phyloP scores from a whole-genome alignment of 2,329 filamentous ascomycete genomes.

The Xylariaceae sp. region DNA sequence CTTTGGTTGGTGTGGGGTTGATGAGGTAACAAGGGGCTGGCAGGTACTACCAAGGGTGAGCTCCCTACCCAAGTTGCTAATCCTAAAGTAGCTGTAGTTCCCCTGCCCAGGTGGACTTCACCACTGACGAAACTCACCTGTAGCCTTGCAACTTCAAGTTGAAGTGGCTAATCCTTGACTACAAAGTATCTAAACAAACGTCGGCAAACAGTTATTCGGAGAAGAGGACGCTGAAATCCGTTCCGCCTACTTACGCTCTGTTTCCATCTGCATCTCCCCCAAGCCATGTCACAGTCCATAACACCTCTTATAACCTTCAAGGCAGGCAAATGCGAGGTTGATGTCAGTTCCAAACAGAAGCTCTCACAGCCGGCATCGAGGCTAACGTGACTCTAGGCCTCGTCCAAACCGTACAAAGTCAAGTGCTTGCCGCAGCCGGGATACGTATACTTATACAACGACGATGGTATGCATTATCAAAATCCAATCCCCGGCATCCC shows the following conservation, averaged over 20 bases:
- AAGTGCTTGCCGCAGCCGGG: conserved; percentile 68
- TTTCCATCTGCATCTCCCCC: neutral
- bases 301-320: conserved; percentile 91
- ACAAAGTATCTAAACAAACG: neutral
- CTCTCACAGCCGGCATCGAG: neutral
- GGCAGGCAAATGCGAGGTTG: conserved; percentile 80
- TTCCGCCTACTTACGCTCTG: too few relatives aligned
- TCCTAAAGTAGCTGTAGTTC: neutral
- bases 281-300: conserved; percentile 68
- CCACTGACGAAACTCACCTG: conserved; percentile 29
- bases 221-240: too few relatives aligned
- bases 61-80: neutral
- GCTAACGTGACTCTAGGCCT: conserved; percentile 22
- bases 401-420: conserved; percentile 59
- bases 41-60: too few relatives aligned
- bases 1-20: too few relatives aligned
- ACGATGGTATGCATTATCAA: conserved; percentile 62
- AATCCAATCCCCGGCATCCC: neutral
- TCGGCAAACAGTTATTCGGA: conserved; percentile 1
- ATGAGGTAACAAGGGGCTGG: too few relatives aligned
- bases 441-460: conserved; percentile 86
- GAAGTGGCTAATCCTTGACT: too few relatives aligned
- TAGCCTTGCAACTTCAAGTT: conserved; percentile 21
- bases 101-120: conserved; percentile 4
- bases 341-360: conserved; percentile 51